Evolutionary conservation across 2,329 filamentous ascomycete species (phyloP).

Genomic region (Dothideomycetidae sp.): DNA sequence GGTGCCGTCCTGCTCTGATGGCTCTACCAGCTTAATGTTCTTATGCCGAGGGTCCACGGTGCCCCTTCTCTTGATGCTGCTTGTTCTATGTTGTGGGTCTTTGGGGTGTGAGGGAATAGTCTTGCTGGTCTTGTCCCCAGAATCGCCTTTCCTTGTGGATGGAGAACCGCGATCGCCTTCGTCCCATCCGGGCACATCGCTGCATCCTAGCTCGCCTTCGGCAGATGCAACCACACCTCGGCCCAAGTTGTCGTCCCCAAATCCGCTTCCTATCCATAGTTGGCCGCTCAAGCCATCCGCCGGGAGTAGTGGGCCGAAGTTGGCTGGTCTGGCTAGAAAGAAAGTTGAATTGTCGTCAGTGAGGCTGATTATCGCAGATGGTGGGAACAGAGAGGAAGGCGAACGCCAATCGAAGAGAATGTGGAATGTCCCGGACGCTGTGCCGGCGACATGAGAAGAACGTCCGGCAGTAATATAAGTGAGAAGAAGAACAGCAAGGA

Average conservation of each 20-base stretch:
- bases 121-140: slow-evolving; percentile 15
- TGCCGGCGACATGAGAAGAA: slow-evolving; percentile 11
- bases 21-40: slow-evolving; percentile 8
- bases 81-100: slow-evolving; percentile 8
- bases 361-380: slow-evolving; percentile 87
- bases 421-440: slow-evolving; percentile 23
- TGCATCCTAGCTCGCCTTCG: slow-evolving; percentile 84
- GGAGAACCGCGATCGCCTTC: slow-evolving; percentile 29
- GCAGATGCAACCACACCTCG: slow-evolving; percentile 41
- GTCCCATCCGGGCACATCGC: slow-evolving; percentile 82
- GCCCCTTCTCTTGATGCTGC: slow-evolving; percentile 16
- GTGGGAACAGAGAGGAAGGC: slow-evolving; percentile 78
- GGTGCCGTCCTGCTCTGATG: slow-evolving; percentile 53
- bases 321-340: slow-evolving; percentile 83
- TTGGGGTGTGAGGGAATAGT: slow-evolving; percentile 13
- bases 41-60: slow-evolving; percentile 7
- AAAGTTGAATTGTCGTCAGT: slow-evolving; percentile 98
- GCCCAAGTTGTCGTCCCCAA: slow-evolving; percentile 61
- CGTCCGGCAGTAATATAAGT: slow-evolving; percentile 24
- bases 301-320: slow-evolving; percentile 73
- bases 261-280: slow-evolving; percentile 86
- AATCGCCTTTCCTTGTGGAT: slow-evolving; percentile 7
- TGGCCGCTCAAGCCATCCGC: slow-evolving; percentile 68
- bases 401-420: slow-evolving; percentile 36
- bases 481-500: slow-evolving; percentile 30